Conservation (phyloP, 768 basidiomycete species). For the Omphalotus guepiniiformis region DNA sequence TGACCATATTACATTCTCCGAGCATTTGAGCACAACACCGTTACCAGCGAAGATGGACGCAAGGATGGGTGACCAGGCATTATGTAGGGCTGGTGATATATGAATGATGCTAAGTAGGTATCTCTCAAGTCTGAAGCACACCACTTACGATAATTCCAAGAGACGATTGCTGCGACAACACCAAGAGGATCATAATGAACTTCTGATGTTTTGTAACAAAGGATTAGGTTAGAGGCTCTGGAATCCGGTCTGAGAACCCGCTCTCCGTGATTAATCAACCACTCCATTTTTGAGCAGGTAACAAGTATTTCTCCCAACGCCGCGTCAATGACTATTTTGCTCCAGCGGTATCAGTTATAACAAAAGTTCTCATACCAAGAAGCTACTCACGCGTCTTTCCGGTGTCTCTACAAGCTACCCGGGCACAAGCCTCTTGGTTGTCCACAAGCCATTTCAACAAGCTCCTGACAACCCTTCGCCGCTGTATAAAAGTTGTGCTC, state of each 20-base stretch:
- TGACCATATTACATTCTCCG: conserved; percentile 91
- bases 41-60: conserved; percentile 91
- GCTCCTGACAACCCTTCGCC: conserved; percentile 81
- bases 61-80: conserved; percentile 90
- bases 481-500: conserved; percentile 68
- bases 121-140: conserved; percentile 3
- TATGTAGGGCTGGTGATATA: conserved; percentile 72
- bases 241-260: conserved; percentile 66
- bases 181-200: conserved; percentile 90
- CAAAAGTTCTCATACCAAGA: no score
- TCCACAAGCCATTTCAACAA: conserved; percentile 90
- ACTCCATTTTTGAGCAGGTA: conserved; percentile 94
- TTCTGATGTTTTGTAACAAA: conserved; percentile 72
- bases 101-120: background rate
- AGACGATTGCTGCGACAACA: conserved; percentile 88
- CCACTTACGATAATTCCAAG: conserved; percentile 85
- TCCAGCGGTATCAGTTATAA: no score
- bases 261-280: conserved; percentile 86
- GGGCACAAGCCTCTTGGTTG: conserved; percentile 82
- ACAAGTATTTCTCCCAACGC: conserved; percentile 92
- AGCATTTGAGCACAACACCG: conserved; percentile 85
- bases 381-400: conserved; percentile 82
- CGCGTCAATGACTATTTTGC: conserved; percentile 84
- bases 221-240: conserved; percentile 60
- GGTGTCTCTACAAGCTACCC: conserved; percentile 88